Conservation (phyloP, 2,329 filamentous ascomycete genomes). For the Hirsutella rhossiliensis region DNA sequence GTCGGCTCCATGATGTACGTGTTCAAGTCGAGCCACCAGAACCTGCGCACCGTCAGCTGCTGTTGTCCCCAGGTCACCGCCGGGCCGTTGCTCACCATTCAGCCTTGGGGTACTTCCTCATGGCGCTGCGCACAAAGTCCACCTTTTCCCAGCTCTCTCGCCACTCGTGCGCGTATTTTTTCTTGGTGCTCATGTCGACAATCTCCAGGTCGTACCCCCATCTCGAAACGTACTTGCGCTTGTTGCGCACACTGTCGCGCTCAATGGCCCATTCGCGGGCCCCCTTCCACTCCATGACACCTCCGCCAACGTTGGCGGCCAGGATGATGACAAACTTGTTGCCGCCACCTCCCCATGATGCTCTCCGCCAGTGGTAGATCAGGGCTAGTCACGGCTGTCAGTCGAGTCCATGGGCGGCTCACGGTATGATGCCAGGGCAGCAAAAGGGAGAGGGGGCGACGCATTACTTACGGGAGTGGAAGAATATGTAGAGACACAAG, state of each 20-base stretch:
- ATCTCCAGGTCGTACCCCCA: constrained; percentile 97
- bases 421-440: not conserved
- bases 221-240: constrained; percentile 70
- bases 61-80: not conserved
- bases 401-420: not conserved
- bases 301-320: constrained; percentile 86
- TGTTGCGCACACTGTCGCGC: constrained; percentile 89
- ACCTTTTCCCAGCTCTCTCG: constrained; percentile 99
- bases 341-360: constrained; percentile 65
- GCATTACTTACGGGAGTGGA: constrained; percentile 55
- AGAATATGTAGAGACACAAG: constrained; percentile 52
- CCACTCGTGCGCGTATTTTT: constrained; percentile 97
- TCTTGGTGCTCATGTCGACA: constrained; percentile 98
- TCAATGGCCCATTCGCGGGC: constrained; percentile 97
- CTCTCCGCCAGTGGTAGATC: constrained; percentile 55
- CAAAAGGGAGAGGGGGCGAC: not conserved
- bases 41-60: constrained; percentile 43
- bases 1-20: constrained; percentile 96
- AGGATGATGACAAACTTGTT: constrained; percentile 89
- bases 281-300: constrained; percentile 99
- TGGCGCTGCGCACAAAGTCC: constrained; percentile 75
- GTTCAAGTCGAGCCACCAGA: constrained; percentile 98
- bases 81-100: constrained; percentile 62
- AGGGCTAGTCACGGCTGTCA: constrained; percentile 25
- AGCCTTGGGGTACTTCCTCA: constrained; percentile 88